These are phyloP conservation scores for Penicillium riverlandense DNA, from an alignment of 495 filamentous ascomycete species.

Conservation along the genomic window DNA sequence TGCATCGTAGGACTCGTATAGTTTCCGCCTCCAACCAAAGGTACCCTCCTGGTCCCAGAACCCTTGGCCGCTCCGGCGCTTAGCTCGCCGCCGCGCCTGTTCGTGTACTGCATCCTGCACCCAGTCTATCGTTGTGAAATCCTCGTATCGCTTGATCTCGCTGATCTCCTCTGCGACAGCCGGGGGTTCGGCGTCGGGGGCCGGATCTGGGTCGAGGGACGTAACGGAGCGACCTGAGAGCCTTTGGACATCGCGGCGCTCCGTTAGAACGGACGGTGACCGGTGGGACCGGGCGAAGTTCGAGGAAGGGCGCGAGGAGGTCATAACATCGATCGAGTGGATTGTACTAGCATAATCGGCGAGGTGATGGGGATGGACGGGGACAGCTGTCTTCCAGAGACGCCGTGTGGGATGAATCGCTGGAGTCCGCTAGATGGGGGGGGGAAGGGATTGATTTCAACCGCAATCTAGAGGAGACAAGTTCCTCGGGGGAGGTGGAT, in stretches of 20 bases:
- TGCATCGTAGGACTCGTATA: conserved; percentile 87
- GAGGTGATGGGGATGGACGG: conserved; percentile 7
- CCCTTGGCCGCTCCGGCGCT: conserved; percentile 63
- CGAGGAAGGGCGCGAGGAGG: conserved; percentile 51
- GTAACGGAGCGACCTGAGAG: conserved; percentile 63
- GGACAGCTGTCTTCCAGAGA: not conserved
- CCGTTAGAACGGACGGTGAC: conserved; percentile 48
- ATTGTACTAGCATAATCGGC: conserved; percentile 28
- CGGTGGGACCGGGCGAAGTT: conserved; percentile 27
- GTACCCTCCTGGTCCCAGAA: conserved; percentile 68
- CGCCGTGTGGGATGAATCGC: not conserved
- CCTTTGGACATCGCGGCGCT: conserved; percentile 55
- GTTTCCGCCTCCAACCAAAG: conserved; percentile 72
- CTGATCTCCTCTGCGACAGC: conserved; percentile 91
- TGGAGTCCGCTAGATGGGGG: too few relatives aligned
- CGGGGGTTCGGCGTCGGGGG: conserved; percentile 36
- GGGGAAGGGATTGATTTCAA: too few relatives aligned
- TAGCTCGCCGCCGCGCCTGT: conserved; percentile 69
- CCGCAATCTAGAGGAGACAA: too few relatives aligned
- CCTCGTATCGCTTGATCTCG: conserved; percentile 95
- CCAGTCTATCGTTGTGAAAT: conserved; percentile 99
- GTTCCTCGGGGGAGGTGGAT: too few relatives aligned
- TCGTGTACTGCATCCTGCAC: conserved; percentile 95
- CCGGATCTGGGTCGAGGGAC: conserved; percentile 48
- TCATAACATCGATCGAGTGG: conserved; percentile 50